Percentiles rank a stretch among this genome's conserved stretches.
Conservation (phyloP, 1,139 yeast species). For the Scheffersomyces quercinus region DNA sequence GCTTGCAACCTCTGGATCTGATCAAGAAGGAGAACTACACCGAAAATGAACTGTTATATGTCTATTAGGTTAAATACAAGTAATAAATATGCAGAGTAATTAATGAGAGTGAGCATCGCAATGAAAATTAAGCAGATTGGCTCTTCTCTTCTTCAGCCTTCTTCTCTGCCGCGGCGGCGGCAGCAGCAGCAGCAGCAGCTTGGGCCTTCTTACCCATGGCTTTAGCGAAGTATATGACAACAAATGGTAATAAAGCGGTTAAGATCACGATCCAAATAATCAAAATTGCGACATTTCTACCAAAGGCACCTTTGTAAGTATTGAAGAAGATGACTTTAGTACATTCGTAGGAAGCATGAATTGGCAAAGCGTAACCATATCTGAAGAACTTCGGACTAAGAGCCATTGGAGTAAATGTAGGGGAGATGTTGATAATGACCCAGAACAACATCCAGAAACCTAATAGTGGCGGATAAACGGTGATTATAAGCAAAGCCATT, state of each 20-base stretch:
- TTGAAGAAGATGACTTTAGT: conserved; percentile 39
- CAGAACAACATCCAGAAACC: conserved; percentile 47
- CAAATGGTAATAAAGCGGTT: conserved; percentile 43
- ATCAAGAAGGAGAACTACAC: no score
- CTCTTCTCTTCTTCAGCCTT: background rate
- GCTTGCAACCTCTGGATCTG: no score
- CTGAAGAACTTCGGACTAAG: conserved; percentile 34
- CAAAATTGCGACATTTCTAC: conserved; percentile 37
- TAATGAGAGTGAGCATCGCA: no score
- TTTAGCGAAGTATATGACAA: conserved; percentile 25
- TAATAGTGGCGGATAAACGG: conserved; percentile 37
- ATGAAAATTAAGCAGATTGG: no score
- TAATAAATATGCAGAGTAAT: no score
- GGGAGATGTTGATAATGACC: conserved; percentile 40
- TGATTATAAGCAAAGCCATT: conserved; percentile 32
- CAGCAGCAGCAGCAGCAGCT: conserved; percentile 10
- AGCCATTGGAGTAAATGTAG: conserved; percentile 40
- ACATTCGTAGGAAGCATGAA: conserved; percentile 39
- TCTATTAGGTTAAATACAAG: no score
- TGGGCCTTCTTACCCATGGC: conserved; percentile 27
- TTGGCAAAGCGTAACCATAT: conserved; percentile 41
- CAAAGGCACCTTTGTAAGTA: conserved; percentile 37
- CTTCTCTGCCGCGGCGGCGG: background rate
- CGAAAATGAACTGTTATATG: no score
- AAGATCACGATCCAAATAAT: conserved; percentile 35